These are phyloP conservation scores for Plectosphaerella plurivora DNA, from an alignment of 2,329 filamentous ascomycete species.

Conservation along the genomic window DNA sequence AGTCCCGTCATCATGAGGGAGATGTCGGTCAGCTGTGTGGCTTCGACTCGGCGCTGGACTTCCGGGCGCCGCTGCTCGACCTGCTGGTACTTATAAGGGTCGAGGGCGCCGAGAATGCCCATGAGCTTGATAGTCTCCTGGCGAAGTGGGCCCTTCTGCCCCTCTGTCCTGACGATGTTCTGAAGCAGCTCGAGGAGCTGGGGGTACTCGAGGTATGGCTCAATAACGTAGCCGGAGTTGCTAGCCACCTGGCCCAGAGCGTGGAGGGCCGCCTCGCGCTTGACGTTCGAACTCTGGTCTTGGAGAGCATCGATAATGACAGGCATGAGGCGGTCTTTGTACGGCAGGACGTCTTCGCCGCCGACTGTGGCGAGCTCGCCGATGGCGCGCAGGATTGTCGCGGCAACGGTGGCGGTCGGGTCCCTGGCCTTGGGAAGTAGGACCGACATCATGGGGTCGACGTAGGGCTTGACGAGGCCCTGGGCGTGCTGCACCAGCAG, in stretches of 20 bases:
- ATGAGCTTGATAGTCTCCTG: constrained; percentile 96
- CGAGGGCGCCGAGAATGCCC: constrained; percentile 89
- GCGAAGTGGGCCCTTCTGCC: constrained; percentile 74
- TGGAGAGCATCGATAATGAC: constrained; percentile 92
- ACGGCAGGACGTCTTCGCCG: constrained; percentile 87
- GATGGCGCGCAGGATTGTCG: constrained; percentile 91
- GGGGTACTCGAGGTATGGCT: constrained; percentile 92
- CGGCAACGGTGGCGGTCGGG: constrained; percentile 78
- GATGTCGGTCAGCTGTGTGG: constrained; percentile 77
- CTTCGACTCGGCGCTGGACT: constrained; percentile 62
- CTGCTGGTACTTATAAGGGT: constrained; percentile 95
- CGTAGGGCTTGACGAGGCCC: constrained; percentile 89
- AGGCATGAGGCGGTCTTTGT: constrained; percentile 89
- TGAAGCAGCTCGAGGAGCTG: constrained; percentile 89
- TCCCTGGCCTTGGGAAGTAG: constrained; percentile 92
- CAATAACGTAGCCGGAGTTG: constrained; percentile 96
- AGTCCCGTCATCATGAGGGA: constrained; percentile 97
- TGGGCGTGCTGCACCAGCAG: constrained; percentile 91
- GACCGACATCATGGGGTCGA: constrained; percentile 92
- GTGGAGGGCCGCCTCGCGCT: constrained; percentile 85
- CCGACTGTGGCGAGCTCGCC: constrained; percentile 92
- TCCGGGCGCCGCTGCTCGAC: constrained; percentile 87
- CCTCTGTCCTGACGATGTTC: constrained; percentile 88
- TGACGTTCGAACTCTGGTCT: constrained; percentile 84
- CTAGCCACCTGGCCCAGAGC: constrained; percentile 90